Conservation (phyloP, 768 basidiomycete genomes). For the Kwoniella sp. region DNA sequence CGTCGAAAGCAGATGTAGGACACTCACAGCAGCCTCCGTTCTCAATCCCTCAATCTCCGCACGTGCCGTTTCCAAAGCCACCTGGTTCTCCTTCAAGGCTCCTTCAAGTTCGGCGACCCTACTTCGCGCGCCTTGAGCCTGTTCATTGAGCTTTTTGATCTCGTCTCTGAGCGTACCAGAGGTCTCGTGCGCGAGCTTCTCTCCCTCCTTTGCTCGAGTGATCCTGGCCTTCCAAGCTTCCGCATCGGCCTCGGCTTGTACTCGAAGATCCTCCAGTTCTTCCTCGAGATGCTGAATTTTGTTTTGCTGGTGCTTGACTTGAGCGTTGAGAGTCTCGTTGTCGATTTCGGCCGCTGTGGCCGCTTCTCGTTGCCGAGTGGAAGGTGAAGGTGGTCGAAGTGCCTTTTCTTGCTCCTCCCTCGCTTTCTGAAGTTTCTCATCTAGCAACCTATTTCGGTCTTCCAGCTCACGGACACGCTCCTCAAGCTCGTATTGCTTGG, state of each 20-base stretch:
- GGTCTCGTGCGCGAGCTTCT: constrained; percentile 71
- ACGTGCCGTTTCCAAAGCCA: constrained; percentile 82
- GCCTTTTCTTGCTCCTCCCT: constrained; percentile 42
- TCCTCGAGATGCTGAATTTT: constrained; percentile 78
- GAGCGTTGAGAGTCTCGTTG: constrained; percentile 86
- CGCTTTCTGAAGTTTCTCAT: constrained; percentile 43
- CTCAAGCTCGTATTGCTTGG: constrained; percentile 76
- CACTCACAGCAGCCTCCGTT: constrained; percentile 71
- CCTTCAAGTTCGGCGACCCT: constrained; percentile 85
- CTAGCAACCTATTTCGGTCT: constrained; percentile 39
- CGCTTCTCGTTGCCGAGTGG: constrained; percentile 48
- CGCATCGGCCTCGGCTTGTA: constrained; percentile 69
- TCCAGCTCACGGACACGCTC: constrained; percentile 42
- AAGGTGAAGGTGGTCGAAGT: constrained; percentile 16
- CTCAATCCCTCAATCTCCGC: constrained; percentile 83
- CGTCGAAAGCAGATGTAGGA: background rate
- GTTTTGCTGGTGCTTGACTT: constrained; percentile 81
- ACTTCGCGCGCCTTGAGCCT: constrained; percentile 67
- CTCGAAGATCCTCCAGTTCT: constrained; percentile 70
- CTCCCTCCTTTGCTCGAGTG: constrained; percentile 54
- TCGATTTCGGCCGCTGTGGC: constrained; percentile 85
- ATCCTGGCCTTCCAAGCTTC: constrained; percentile 44
- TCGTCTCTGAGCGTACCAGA: constrained; percentile 76
- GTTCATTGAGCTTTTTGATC: constrained; percentile 65
- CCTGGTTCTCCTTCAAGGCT: constrained; percentile 81